Conservation (phyloP, 2,329 filamentous ascomycete genomes). For the Sporothrix brasiliensis region DNA sequence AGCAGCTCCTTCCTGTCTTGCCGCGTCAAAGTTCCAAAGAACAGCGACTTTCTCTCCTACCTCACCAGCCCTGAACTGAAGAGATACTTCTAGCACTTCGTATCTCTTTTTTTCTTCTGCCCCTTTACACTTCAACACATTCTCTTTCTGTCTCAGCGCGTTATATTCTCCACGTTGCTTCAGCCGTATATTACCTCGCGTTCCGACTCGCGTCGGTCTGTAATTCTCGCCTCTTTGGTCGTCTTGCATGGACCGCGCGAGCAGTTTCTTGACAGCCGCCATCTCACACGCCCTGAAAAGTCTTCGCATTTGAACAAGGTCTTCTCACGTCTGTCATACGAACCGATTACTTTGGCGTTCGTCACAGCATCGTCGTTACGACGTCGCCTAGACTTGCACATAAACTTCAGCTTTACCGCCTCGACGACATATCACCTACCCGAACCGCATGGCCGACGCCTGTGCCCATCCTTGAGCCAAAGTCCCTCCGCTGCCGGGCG, state of each 20-base stretch:
- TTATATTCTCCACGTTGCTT: not conserved
- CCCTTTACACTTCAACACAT: not conserved
- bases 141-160: not conserved
- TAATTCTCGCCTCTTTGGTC: not conserved
- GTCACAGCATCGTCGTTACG: too few relatives aligned
- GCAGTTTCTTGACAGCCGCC: not conserved
- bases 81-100: not conserved
- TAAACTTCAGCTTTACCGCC: not conserved
- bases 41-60: slow-evolving; percentile 16
- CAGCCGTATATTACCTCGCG: not conserved
- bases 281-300: not conserved
- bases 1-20: slow-evolving; percentile 25
- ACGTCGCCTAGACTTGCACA: not conserved
- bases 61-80: not conserved
- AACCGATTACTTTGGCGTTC: not conserved
- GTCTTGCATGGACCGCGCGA: not conserved
- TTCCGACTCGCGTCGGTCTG: not conserved
- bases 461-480: slow-evolving; percentile 12
- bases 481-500: slow-evolving; percentile 17
- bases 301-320: not conserved
- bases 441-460: slow-evolving; percentile 28
- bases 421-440: not conserved
- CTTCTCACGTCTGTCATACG: not conserved
- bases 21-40: slow-evolving; percentile 24
- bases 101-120: not conserved